Conservation (phyloP, 768 basidiomycete species). For the Psilocybe azurescens region DNA sequence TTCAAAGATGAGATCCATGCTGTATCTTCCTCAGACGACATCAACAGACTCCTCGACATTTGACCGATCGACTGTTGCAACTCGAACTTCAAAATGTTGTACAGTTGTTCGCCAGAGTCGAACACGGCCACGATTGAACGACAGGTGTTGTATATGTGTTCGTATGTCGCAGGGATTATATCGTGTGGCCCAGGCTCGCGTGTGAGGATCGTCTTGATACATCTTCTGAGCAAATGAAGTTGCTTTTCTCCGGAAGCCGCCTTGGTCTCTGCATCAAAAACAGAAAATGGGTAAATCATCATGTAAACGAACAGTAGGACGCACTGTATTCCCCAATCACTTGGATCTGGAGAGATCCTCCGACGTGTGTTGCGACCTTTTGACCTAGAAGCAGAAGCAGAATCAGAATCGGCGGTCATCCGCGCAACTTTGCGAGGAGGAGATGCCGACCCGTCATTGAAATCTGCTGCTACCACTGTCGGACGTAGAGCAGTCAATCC, state of each 20-base stretch:
- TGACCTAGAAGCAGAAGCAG: constrained; percentile 67
- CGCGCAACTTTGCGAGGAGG: constrained; percentile 74
- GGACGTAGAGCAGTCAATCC: constrained; percentile 51
- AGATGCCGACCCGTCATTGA: constrained; percentile 54
- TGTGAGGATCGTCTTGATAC: constrained; percentile 47
- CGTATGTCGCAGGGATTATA: constrained; percentile 53
- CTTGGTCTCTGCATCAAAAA: constrained; percentile 21
- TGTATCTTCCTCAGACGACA: constrained; percentile 36
- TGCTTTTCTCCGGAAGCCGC: constrained; percentile 30
- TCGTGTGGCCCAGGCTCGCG: constrained; percentile 32
- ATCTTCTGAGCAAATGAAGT: constrained; percentile 36
- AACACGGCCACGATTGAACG: constrained; percentile 56
- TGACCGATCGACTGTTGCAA: constrained; percentile 57
- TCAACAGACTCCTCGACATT: constrained; percentile 44
- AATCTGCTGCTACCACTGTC: constrained; percentile 36
- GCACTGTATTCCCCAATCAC: constrained; percentile 50
- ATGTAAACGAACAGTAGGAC: background rate
- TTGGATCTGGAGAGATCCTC: constrained; percentile 50
- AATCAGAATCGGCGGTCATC: constrained; percentile 69
- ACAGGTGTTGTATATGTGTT: constrained; percentile 62
- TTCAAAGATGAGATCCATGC: constrained; percentile 68
- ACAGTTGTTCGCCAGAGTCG: constrained; percentile 61
- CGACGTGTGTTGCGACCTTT: constrained; percentile 30
- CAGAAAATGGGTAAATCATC: background rate
- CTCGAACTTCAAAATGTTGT: constrained; percentile 61